Evolutionary conservation across 176 grass and related monocot genomes (phyloP), one percentile per base, ranked within the genome.

Genomic region (Lolium multiflorum): DNA sequence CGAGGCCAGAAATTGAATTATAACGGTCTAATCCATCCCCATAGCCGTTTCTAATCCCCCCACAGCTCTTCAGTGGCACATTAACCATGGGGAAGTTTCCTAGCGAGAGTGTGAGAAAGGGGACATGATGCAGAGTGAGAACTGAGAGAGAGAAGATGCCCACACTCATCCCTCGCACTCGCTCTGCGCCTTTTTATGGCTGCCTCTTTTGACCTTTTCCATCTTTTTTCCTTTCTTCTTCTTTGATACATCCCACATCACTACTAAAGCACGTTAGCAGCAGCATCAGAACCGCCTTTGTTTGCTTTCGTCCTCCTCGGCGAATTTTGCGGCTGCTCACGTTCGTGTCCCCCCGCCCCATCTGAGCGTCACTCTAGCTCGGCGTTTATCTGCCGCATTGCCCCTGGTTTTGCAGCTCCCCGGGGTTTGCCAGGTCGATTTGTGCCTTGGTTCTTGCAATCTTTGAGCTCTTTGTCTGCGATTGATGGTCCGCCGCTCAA

Each of bases 141-240:
- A 1, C 25, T 1, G 14, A 18, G 35, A 28, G 58, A 2, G 44
- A 39, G 37, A 22, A 66, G 74, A 59, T 82, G 61, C 21, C 76
- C 41, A 60, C 85, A 81, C 85, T 88, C 89, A 87, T 73, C 82
- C 16, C 90, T 82, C 69, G 77, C 89, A 75, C 81, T 88, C 61
- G 50, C 71, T 18, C 57, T 82, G 39, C 90, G 80, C 87, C 89
- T 91, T 91, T 91, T 71, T 4, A 91, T 82, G 59, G 76, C 61
- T 73, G 31, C 67, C 77, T 69, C 68, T 80, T 84, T 84, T 87
- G 75, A 74, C 79, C 81, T 22, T 82, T 76, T 49, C 60, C 60
- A 18, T 11, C 57, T 47, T 87, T 77, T 21, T 1, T 54, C 24
- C 7, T 43, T 43, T 43, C 41, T 43, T 43, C 41, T 43, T 43